Percentiles rank a stretch among this genome's conserved stretches.
Evolutionary conservation across 768 basidiomycete genomes (phyloP).

Genomic region (Sistotremastrum niveocremeum): DNA sequence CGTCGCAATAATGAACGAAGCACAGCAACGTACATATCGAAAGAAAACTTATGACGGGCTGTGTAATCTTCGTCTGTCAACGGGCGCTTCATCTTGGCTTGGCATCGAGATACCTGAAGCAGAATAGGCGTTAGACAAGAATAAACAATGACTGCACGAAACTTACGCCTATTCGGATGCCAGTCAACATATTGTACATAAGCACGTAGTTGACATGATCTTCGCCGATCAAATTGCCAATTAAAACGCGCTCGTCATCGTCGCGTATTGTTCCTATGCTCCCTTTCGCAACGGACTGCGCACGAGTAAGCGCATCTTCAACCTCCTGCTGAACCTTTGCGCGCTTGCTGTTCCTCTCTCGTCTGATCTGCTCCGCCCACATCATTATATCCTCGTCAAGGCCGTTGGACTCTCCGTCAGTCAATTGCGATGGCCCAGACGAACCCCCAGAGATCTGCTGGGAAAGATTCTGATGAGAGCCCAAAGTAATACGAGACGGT

Average conservation of each 20-base stretch:
- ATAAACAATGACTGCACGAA: constrained; percentile 6
- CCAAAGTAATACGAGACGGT: no score
- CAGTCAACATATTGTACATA: constrained; percentile 99
- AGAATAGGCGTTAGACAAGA: background rate
- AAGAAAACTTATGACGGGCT: constrained; percentile 87
- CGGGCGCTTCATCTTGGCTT: constrained; percentile 83
- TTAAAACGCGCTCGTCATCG: constrained; percentile 48
- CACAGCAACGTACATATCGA: constrained; percentile 69
- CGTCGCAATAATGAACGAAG: background rate
- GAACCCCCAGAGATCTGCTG: no score
- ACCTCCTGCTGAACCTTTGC: constrained; percentile 52
- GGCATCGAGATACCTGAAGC: constrained; percentile 78
- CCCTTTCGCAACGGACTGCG: constrained; percentile 12
- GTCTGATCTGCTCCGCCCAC: constrained; percentile 78
- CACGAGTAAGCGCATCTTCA: constrained; percentile 39
- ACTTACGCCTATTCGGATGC: constrained; percentile 86
- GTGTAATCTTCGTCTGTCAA: constrained; percentile 78
- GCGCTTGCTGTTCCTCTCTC: constrained; percentile 63
- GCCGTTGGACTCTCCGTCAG: constrained; percentile 18
- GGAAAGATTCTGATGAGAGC: no score
- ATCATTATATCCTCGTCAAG: constrained; percentile 72
- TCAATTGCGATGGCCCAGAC: no score
- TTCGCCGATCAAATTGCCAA: constrained; percentile 96
- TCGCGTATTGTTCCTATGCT: constrained; percentile 12
- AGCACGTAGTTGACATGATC: constrained; percentile 97